Percentiles rank a stretch among this genome's conserved stretches.
Conservation (phyloP, 2,329 filamentous ascomycete species). For the Drechslerella coelobrocha region DNA sequence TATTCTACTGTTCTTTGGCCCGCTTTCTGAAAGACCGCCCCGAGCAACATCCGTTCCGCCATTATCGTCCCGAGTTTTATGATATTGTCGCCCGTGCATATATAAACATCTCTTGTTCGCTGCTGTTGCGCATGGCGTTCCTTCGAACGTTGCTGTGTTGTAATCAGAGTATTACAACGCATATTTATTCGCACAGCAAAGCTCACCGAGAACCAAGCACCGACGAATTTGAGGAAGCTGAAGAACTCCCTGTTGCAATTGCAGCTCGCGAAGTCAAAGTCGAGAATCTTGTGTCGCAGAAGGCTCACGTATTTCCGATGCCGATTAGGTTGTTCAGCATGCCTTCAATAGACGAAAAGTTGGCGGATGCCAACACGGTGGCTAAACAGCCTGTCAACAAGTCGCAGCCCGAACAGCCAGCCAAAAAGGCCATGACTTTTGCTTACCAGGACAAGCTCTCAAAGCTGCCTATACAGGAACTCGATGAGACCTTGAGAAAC, state of each 20-base stretch:
- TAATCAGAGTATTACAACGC: constrained; percentile 32
- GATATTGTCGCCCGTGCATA: constrained; percentile 20
- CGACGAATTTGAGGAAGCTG: constrained; percentile 23
- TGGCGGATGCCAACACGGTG: constrained; percentile 26
- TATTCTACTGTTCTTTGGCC: constrained; percentile 21
- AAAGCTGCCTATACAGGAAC: constrained; percentile 89
- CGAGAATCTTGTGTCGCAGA: constrained; percentile 14
- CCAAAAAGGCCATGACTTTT: constrained; percentile 75
- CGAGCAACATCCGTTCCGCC: constrained; percentile 12
- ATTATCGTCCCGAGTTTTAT: neutral
- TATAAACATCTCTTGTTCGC: constrained; percentile 31
- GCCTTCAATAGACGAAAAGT: constrained; percentile 50
- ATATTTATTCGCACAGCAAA: constrained; percentile 18
- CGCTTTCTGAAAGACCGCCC: constrained; percentile 8
- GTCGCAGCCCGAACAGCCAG: constrained; percentile 17
- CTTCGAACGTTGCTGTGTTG: constrained; percentile 44
- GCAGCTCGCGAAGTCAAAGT: constrained; percentile 26
- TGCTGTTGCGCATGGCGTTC: constrained; percentile 46
- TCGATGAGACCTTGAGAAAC: constrained; percentile 77
- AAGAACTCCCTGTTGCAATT: constrained; percentile 21
- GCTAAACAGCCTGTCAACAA: constrained; percentile 23
- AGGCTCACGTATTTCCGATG: constrained; percentile 47
- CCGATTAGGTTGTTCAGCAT: constrained; percentile 48
- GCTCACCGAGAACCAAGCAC: constrained; percentile 22
- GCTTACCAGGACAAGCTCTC: constrained; percentile 85